These are phyloP conservation scores for Xylaria cubensis DNA, from an alignment of 495 filamentous ascomycete genomes.

Conservation along the genomic window DNA sequence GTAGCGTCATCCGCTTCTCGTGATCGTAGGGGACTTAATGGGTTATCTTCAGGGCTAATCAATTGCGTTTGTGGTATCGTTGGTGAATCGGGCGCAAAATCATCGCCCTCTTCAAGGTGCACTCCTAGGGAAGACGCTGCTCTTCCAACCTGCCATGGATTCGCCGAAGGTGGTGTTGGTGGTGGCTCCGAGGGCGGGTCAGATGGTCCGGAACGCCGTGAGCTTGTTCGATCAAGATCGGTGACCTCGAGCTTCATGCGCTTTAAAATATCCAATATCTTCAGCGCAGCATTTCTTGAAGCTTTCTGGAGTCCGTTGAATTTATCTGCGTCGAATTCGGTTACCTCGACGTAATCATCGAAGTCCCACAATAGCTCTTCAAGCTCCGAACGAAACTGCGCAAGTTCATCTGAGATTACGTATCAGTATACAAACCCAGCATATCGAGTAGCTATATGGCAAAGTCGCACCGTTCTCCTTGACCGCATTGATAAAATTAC, in stretches of 20 bases:
- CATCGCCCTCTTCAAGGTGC: constrained; percentile 36
- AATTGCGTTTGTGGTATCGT: constrained; percentile 41
- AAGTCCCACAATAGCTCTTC: constrained; percentile 51
- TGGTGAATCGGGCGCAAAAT: constrained; percentile 36
- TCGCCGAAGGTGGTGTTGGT: constrained; percentile 29
- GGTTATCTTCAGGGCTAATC: constrained; percentile 30
- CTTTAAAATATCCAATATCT: constrained; percentile 47
- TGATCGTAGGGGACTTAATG: constrained; percentile 25
- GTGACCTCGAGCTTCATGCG: constrained; percentile 49
- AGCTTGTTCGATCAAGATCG: constrained; percentile 37
- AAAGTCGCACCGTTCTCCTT: constrained; percentile 48
- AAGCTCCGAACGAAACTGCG: constrained; percentile 46
- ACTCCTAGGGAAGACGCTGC: constrained; percentile 37
- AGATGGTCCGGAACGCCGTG: constrained; percentile 36
- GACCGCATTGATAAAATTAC: constrained; percentile 48
- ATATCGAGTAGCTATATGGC: neutral
- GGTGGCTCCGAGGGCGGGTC: constrained; percentile 40
- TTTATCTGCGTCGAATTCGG: constrained; percentile 47
- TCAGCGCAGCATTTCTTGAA: constrained; percentile 46
- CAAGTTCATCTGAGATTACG: constrained; percentile 46
- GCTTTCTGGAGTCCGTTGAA: constrained; percentile 46
- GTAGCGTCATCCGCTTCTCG: constrained; percentile 29
- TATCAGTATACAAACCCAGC: constrained; percentile 12
- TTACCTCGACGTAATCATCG: constrained; percentile 49
- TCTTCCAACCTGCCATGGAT: constrained; percentile 35